phyloP scores from a whole-genome alignment of 306 rosid genomes.

The Hippophae rhamnoides region DNA sequence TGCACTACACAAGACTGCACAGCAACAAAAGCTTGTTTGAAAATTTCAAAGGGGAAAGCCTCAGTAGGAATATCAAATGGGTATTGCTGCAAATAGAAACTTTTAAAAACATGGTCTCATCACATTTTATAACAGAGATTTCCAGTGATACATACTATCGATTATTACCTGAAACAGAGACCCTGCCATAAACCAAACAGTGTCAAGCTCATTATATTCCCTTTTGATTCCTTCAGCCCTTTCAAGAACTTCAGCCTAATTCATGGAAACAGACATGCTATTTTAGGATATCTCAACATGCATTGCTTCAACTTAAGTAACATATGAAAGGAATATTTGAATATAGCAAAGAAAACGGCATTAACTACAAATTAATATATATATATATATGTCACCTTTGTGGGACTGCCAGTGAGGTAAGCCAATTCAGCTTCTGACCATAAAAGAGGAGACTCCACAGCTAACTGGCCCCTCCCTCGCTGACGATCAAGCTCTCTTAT shows the following conservation, averaged over 20 bases:
- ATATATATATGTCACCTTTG: slow-evolving; percentile 40
- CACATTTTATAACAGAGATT: slow-evolving; percentile 2
- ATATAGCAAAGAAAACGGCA: slow-evolving; percentile 13
- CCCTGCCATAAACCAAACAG: slow-evolving; percentile 99
- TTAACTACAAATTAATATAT: neutral
- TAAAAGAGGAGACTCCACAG: slow-evolving; percentile 85
- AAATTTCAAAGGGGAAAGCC: slow-evolving; percentile 92
- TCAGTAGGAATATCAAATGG: slow-evolving; percentile 95
- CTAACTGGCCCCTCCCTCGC: slow-evolving; percentile 88
- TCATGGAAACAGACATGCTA: slow-evolving; percentile 22
- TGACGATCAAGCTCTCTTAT: slow-evolving; percentile 96
- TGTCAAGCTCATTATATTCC: slow-evolving; percentile 94
- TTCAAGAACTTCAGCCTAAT: slow-evolving; percentile 67
- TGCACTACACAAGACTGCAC: slow-evolving; percentile 98
- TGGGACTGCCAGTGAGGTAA: slow-evolving; percentile 81
- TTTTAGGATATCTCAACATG: slow-evolving; percentile 9
- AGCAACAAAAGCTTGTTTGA: slow-evolving; percentile 97
- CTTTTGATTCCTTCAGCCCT: slow-evolving; percentile 86
- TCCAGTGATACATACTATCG: slow-evolving; percentile 1
- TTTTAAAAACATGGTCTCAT: slow-evolving; percentile 12
- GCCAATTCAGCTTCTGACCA: slow-evolving; percentile 85
- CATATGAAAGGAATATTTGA: neutral
- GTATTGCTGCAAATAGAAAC: slow-evolving; percentile 67
- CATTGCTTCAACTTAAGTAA: slow-evolving; percentile 16
- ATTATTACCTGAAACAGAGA: slow-evolving; percentile 80